These are phyloP conservation scores for Podila verticillata DNA, from an alignment of 192 early-diverging fungal species.

Conservation along the genomic window DNA sequence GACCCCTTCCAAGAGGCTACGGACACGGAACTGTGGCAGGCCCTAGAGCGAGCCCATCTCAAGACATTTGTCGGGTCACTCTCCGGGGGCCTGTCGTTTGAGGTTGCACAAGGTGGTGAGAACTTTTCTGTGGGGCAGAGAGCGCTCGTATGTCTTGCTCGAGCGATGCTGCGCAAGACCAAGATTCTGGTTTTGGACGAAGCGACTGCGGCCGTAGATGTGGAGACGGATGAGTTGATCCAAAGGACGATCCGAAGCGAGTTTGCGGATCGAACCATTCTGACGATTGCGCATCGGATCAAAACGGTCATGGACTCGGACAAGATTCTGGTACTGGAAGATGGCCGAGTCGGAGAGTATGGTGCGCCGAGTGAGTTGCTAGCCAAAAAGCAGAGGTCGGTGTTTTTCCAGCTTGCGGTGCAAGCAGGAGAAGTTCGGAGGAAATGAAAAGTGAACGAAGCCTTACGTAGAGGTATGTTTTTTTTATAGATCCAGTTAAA, in stretches of 20 bases:
- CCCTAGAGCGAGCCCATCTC: constrained; percentile 72
- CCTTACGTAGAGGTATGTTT: no score
- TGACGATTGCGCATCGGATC: constrained; percentile 92
- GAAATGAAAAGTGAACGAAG: neutral
- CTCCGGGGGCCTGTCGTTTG: constrained; percentile 70
- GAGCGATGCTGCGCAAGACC: constrained; percentile 70
- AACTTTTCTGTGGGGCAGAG: constrained; percentile 87
- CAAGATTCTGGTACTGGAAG: constrained; percentile 81
- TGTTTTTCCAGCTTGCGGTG: constrained; percentile 25
- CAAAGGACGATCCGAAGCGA: constrained; percentile 83
- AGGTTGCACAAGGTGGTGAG: constrained; percentile 77
- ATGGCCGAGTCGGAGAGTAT: constrained; percentile 68
- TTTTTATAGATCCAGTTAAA: no score
- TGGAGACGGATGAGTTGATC: constrained; percentile 84
- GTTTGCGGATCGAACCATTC: constrained; percentile 82
- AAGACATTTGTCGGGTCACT: constrained; percentile 67
- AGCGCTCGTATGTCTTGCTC: constrained; percentile 73
- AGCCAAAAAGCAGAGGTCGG: neutral
- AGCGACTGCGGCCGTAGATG: constrained; percentile 74
- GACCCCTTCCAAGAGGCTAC: constrained; percentile 61
- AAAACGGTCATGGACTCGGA: constrained; percentile 89
- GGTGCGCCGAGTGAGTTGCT: constrained; percentile 31
- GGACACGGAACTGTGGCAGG: constrained; percentile 72
- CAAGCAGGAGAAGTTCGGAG: constrained; percentile 19
- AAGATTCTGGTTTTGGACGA: constrained; percentile 57